These are phyloP conservation scores for Cinnamomum micranthum DNA, from an alignment of 164 flowering plant species.

Conservation along the genomic window DNA sequence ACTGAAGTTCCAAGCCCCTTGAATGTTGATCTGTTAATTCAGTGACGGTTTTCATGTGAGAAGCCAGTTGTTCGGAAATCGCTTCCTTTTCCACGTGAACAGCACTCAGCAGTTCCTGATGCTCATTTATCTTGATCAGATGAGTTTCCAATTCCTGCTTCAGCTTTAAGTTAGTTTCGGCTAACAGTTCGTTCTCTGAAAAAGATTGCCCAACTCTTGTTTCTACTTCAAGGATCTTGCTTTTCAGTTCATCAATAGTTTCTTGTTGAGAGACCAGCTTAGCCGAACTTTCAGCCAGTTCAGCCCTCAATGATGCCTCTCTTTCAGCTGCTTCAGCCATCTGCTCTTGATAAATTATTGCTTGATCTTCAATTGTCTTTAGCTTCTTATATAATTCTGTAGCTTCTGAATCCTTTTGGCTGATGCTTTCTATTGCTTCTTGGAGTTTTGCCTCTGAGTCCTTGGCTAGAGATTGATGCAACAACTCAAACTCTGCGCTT, in stretches of 20 bases:
- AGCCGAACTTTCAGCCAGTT: conserved; percentile 40
- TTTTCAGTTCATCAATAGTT: conserved; percentile 47
- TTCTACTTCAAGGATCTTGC: conserved; percentile 50
- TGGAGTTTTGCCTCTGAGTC: conserved; percentile 63
- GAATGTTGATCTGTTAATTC: conserved; percentile 64
- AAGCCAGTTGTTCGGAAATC: conserved; percentile 43
- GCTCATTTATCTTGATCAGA: conserved; percentile 49
- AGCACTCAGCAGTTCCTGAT: conserved; percentile 48
- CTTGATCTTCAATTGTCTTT: conserved; percentile 45
- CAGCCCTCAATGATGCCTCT: conserved; percentile 42
- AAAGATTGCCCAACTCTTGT: conserved; percentile 42
- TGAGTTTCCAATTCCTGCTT: conserved; percentile 22
- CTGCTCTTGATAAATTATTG: conserved; percentile 40
- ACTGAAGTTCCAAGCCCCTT: conserved; percentile 42
- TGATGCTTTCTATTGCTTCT: conserved; percentile 40
- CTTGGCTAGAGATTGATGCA: conserved; percentile 39
- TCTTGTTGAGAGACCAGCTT: conserved; percentile 43
- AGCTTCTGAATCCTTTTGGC: conserved; percentile 50
- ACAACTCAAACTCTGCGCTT: conserved; percentile 47
- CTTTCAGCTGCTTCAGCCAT: conserved; percentile 36
- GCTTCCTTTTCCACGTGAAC: conserved; percentile 55
- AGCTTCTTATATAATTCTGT: conserved; percentile 44
- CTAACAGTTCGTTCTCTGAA: conserved; percentile 65
- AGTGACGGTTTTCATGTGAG: conserved; percentile 43
- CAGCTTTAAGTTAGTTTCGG: conserved; percentile 64